phyloP scores from a whole-genome alignment of 495 filamentous ascomycete species.

The Astrothelium subdiscretum region DNA sequence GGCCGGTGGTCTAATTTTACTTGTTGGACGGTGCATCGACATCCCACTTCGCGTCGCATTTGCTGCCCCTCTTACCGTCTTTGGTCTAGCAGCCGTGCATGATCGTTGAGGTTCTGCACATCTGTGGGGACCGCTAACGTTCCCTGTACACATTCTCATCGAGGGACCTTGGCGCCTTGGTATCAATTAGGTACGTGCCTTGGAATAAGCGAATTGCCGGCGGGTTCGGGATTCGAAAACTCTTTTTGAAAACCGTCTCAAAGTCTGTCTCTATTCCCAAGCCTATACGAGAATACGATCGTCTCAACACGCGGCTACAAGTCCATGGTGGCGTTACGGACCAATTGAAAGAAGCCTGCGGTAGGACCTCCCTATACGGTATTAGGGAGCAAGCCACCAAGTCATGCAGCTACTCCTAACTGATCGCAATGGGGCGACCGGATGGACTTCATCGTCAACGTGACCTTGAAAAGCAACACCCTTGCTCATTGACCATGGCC shows the following conservation, averaged over 20 bases:
- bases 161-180: background rate
- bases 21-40: background rate
- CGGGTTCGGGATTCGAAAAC: background rate
- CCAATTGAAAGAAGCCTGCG: background rate
- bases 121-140: background rate
- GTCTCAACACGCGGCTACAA: background rate
- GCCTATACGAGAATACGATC: background rate
- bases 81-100: background rate
- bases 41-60: constrained; percentile 2
- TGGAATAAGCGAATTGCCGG: background rate
- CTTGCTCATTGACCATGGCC: background rate
- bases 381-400: background rate
- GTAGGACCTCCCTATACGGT: background rate
- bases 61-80: background rate
- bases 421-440: background rate
- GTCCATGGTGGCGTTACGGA: background rate
- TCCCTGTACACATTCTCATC: background rate
- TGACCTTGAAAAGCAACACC: background rate
- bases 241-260: background rate
- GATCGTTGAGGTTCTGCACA: background rate
- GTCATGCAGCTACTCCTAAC: background rate
- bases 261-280: background rate
- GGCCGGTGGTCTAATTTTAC: background rate
- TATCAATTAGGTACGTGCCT: background rate
- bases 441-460: background rate